A percentile compares a stretch with the other conserved stretches of the same genome.
Conservation (phyloP, 345 rosid species). For the Anastatica hierochuntica region DNA sequence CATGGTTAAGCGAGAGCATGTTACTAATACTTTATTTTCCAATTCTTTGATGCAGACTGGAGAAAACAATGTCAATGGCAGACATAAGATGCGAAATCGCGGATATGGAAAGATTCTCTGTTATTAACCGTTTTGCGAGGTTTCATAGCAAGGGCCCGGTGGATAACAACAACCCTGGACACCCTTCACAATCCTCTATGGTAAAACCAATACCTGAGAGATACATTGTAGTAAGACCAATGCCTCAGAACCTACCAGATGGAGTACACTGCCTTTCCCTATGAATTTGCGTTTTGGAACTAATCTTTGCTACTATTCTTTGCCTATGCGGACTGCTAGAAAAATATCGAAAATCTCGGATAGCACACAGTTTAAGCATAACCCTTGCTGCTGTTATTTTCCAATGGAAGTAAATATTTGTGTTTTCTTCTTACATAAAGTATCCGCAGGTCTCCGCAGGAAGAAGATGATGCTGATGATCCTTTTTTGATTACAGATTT, state of each 20-base stretch:
- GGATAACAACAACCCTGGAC: no score
- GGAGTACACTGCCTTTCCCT: conserved; percentile 61
- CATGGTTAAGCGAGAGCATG: neutral
- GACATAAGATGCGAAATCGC: conserved; percentile 61
- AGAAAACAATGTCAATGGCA: conserved; percentile 33
- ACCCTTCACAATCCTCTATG: conserved; percentile 12
- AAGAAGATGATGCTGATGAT: conserved; percentile 7
- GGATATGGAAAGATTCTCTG: conserved; percentile 62
- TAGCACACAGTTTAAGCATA: conserved; percentile 7
- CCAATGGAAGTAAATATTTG: conserved; percentile 12
- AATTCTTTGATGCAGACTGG: conserved; percentile 42
- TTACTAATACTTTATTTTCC: neutral
- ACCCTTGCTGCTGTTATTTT: conserved; percentile 5
- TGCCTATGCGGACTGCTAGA: conserved; percentile 5
- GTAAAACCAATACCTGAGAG: conserved; percentile 44
- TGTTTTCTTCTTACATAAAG: neutral
- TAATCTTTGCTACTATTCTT: conserved; percentile 14
- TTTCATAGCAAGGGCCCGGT: conserved; percentile 55
- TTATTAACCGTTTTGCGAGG: conserved; percentile 84
- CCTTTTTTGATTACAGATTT: conserved; percentile 3
- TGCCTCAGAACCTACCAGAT: conserved; percentile 61
- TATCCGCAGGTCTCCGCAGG: conserved; percentile 12
- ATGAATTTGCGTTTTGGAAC: conserved; percentile 30
- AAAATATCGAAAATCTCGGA: neutral
- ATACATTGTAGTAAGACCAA: conserved; percentile 49